Evolutionary conservation across 2,329 filamentous ascomycete genomes (phyloP).

Genomic region (Pseudogymnoascus destructans): DNA sequence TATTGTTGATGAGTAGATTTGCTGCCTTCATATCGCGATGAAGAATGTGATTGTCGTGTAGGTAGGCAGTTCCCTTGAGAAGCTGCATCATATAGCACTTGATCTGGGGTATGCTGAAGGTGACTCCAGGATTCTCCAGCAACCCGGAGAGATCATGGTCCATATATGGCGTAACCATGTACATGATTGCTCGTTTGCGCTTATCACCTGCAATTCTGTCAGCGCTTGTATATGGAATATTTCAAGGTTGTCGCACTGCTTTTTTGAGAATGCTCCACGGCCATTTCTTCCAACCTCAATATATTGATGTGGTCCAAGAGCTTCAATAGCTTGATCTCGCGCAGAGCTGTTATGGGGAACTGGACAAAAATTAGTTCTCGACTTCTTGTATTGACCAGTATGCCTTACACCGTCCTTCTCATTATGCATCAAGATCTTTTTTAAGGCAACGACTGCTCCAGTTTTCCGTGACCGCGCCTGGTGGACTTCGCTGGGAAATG

Average conservation of each 20-base stretch:
- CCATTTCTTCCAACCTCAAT: constrained; percentile 85
- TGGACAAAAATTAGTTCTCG: constrained; percentile 26
- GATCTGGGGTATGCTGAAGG: constrained; percentile 79
- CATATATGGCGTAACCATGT: constrained; percentile 99
- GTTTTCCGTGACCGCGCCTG: constrained; percentile 69
- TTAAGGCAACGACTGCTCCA: constrained; percentile 69
- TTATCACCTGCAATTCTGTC: constrained; percentile 47
- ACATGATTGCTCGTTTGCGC: constrained; percentile 74
- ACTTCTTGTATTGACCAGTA: background rate
- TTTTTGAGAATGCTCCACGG: constrained; percentile 56
- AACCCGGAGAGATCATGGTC: constrained; percentile 96
- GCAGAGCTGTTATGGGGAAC: constrained; percentile 95
- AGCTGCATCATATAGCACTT: constrained; percentile 97
- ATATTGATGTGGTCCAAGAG: constrained; percentile 86
- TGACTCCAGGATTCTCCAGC: constrained; percentile 84
- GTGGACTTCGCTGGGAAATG: constrained; percentile 60
- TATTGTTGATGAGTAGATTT: constrained; percentile 91
- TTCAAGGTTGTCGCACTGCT: constrained; percentile 11
- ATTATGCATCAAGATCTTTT: constrained; percentile 99
- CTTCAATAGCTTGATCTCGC: constrained; percentile 96
- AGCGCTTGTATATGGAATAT: constrained; percentile 15
- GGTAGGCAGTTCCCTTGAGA: constrained; percentile 75
- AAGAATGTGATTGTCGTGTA: constrained; percentile 80
- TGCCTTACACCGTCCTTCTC: constrained; percentile 79
- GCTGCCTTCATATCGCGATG: constrained; percentile 99